Evolutionary conservation across 2,329 filamentous ascomycete genomes (phyloP).

Genomic region (Neofusicoccum umdonicola): DNA sequence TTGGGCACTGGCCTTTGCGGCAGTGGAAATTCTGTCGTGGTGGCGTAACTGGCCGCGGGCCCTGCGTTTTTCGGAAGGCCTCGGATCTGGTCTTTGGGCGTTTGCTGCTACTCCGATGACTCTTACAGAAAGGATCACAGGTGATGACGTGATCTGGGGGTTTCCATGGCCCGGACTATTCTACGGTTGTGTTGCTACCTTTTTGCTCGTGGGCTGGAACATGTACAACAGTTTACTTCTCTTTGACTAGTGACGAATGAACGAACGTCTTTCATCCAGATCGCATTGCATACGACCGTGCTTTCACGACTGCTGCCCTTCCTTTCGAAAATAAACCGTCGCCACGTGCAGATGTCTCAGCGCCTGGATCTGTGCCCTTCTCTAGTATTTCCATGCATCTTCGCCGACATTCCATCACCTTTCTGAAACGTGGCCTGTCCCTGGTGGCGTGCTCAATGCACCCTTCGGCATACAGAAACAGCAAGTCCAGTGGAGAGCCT

Average conservation of each 20-base stretch:
- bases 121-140: constrained; percentile 18
- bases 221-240: constrained; percentile 10
- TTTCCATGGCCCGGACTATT: neutral
- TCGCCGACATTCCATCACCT: neutral
- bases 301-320: neutral
- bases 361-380: neutral
- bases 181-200: neutral
- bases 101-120: constrained; percentile 4
- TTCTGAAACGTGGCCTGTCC: no score
- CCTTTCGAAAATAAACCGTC: neutral
- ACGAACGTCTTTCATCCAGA: neutral
- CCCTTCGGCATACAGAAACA: no score
- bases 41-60: neutral
- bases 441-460: no score
- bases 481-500: no score
- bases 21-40: constrained; percentile 4
- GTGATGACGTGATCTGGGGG: constrained; percentile 11
- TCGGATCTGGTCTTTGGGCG: neutral
- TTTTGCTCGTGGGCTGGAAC: neutral
- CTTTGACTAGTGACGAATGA: constrained; percentile 15
- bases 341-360: neutral
- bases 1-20: neutral
- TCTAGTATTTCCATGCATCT: neutral
- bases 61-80: neutral
- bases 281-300: neutral